Evolutionary conservation across 225 moss, liverwort and hornwort genomes (phyloP).

Genomic region (Lunularia cruciata): DNA sequence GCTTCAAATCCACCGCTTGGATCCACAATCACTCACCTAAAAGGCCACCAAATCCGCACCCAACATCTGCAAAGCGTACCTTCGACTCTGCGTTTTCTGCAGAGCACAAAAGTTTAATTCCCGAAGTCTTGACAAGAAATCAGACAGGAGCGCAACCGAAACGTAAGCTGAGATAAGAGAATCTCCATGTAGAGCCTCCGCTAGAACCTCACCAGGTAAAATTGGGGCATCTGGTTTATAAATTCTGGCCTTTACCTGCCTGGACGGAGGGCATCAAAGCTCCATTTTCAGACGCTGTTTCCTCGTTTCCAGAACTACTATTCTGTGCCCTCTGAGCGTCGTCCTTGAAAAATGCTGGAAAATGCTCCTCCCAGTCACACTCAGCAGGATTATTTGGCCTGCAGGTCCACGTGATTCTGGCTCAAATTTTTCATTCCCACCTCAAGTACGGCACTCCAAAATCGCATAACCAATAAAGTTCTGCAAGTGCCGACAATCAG

Average conservation of each 20-base stretch:
- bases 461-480: not conserved
- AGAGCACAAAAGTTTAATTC: not conserved
- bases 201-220: not conserved
- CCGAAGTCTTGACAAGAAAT: not conserved
- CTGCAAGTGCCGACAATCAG: no score
- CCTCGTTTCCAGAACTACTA: conserved; percentile 1
- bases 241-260: conserved; percentile 41
- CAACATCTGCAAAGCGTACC: conserved; percentile 90
- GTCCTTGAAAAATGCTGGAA: conserved; percentile 56
- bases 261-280: conserved; percentile 21
- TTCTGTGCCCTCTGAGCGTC: conserved; percentile 27
- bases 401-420: conserved; percentile 24
- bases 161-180: not conserved
- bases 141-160: not conserved
- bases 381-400: conserved; percentile 78
- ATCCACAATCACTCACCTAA: conserved; percentile 52
- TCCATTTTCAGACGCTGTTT: conserved; percentile 22
- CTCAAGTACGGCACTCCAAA: not conserved
- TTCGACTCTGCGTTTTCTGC: conserved; percentile 61
- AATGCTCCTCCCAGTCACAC: conserved; percentile 79
- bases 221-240: no score
- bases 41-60: conserved; percentile 97
- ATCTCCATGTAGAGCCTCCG: not conserved
- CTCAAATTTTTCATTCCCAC: conserved; percentile 1
- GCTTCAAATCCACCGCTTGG: no score